Percentiles rank a stretch among this genome's conserved stretches.
These are phyloP conservation scores for Dinochytrium kinnereticum DNA, from an alignment of 371 early-diverging fungal species.

Conservation along the genomic window DNA sequence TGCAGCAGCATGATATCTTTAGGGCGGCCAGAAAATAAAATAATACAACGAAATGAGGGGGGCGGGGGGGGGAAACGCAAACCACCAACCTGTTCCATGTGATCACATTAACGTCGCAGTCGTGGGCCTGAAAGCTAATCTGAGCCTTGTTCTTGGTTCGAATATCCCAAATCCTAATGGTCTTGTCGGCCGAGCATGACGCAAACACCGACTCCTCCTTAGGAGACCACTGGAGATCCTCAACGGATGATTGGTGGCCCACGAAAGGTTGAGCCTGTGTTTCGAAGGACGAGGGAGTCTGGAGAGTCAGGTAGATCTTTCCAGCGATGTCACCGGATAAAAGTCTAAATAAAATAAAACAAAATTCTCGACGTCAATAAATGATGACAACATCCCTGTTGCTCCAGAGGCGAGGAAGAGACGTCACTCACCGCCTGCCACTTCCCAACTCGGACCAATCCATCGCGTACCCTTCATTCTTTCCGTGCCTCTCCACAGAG, in stretches of 20 bases:
- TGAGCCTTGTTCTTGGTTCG: constrained; percentile 72
- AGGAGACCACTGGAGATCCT: constrained; percentile 97
- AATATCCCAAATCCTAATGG: constrained; percentile 94
- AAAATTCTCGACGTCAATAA: background rate
- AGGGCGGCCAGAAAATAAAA: constrained; percentile 12
- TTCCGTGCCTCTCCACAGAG: constrained; percentile 79
- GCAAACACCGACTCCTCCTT: constrained; percentile 90
- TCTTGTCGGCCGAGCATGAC: constrained; percentile 85
- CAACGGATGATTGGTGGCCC: constrained; percentile 87
- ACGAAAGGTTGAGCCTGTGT: constrained; percentile 78
- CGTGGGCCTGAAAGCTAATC: constrained; percentile 81
- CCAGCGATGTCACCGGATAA: constrained; percentile 86
- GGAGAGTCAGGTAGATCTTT: constrained; percentile 71
- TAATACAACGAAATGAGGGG: background rate
- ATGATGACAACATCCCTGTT: background rate
- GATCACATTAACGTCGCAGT: constrained; percentile 93
- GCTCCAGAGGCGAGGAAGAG: background rate
- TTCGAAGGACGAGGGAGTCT: constrained; percentile 62
- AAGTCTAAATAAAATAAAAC: constrained; percentile 55
- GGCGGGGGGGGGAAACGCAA: no score
- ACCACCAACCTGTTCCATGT: constrained; percentile 80
- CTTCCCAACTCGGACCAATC: constrained; percentile 86
- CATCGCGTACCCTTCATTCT: constrained; percentile 91
- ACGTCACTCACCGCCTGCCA: constrained; percentile 46
- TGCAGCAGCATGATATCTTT: constrained; percentile 13